These are phyloP conservation scores for Neocucurbitaria cava DNA, from an alignment of 2,329 filamentous ascomycete species.

Conservation along the genomic window DNA sequence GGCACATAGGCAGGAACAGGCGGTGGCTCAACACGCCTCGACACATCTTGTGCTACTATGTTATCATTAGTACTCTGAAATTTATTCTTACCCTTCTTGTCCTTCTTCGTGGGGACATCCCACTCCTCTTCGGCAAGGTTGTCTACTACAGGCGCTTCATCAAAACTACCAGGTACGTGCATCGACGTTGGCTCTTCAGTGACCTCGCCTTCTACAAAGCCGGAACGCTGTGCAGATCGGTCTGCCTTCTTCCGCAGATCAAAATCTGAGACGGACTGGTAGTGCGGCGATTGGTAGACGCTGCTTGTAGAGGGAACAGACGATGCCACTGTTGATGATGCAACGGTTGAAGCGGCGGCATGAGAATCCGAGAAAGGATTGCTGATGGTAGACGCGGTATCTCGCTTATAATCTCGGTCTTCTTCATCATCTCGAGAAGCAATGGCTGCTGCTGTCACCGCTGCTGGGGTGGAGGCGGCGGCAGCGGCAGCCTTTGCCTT, in stretches of 20 bases:
- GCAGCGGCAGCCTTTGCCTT: slow-evolving; percentile 31
- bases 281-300: slow-evolving; percentile 50
- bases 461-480: slow-evolving; percentile 21
- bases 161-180: slow-evolving; percentile 70
- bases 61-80: slow-evolving; percentile 31
- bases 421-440: slow-evolving; percentile 27
- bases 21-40: slow-evolving; percentile 16
- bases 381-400: slow-evolving; percentile 29
- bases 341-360: slow-evolving; percentile 27
- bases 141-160: slow-evolving; percentile 41
- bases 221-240: slow-evolving; percentile 30
- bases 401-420: slow-evolving; percentile 18
- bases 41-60: slow-evolving; percentile 24
- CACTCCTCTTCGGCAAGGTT: slow-evolving; percentile 26
- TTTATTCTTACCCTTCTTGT: slow-evolving; percentile 37
- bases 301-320: slow-evolving; percentile 11
- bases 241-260: slow-evolving; percentile 28
- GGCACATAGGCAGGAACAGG: slow-evolving; percentile 4
- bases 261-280: slow-evolving; percentile 52
- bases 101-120: slow-evolving; percentile 22
- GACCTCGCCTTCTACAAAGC: slow-evolving; percentile 46
- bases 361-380: slow-evolving; percentile 40
- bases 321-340: slow-evolving; percentile 18
- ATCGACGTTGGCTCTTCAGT: slow-evolving; percentile 64
- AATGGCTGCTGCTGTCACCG: slow-evolving; percentile 27